These are phyloP conservation scores for Verticillium alfalfae DNA, from an alignment of 2,329 filamentous ascomycete species.

Conservation along the genomic window DNA sequence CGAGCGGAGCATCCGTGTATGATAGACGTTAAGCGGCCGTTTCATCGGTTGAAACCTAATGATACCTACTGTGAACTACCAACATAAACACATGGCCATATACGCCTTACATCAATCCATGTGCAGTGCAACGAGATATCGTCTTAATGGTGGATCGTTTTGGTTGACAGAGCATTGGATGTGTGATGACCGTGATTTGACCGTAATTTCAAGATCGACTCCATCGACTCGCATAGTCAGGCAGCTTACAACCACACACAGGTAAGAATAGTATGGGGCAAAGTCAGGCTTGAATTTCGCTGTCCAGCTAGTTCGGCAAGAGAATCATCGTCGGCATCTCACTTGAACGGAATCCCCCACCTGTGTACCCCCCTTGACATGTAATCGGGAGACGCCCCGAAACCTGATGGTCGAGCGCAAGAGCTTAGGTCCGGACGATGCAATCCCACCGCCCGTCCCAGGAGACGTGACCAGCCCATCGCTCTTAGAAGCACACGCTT, in stretches of 20 bases:
- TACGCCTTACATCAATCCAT: too few relatives aligned
- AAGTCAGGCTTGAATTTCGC: conserved; percentile 28
- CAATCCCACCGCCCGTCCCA: conserved; percentile 14
- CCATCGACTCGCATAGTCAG: too few relatives aligned
- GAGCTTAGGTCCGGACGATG: conserved; percentile 28
- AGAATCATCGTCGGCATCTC: conserved; percentile 23
- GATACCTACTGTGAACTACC: not conserved
- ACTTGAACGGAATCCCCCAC: conserved; percentile 23
- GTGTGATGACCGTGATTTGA: too few relatives aligned
- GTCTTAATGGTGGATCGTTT: not conserved
- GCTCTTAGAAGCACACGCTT: conserved; percentile 16
- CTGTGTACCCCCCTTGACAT: conserved; percentile 23
- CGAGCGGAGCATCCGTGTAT: not conserved
- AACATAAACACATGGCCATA: too few relatives aligned
- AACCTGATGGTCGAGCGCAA: conserved; percentile 21
- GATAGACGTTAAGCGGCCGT: not conserved
- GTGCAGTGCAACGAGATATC: too few relatives aligned
- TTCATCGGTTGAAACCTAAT: not conserved
- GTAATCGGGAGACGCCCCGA: conserved; percentile 10
- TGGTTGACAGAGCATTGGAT: too few relatives aligned
- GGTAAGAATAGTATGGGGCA: conserved; percentile 5
- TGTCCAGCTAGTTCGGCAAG: conserved; percentile 20
- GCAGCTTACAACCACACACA: too few relatives aligned
- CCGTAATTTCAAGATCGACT: too few relatives aligned
- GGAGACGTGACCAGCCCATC: conserved; percentile 47